Base-by-base conservation (phyloP, 1,284 basidiomycete species). In the Clitocybe nebularis region DNA sequence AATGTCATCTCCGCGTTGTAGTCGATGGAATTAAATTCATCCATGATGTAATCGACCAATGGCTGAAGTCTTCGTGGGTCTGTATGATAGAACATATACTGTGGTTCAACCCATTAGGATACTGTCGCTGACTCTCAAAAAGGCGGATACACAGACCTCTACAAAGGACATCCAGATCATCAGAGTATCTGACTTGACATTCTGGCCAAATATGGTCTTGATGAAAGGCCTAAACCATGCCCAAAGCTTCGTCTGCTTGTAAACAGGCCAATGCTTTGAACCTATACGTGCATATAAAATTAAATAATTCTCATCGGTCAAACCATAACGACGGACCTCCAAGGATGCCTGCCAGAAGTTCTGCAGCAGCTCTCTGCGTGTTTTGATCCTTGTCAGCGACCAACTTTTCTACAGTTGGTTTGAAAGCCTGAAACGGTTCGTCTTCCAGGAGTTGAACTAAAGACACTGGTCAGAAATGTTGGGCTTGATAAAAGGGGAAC, bases 301-400 rank as follows among this genome's bases (percentile, higher is more conserved):
- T 38, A 10, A 26, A 35, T 17, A 6, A 29, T 39, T 17, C 8
- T 29, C 8, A 9, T 25, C 7, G 10, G 19, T n/a, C 4, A 29
- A 1, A 23, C 4, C 11, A 16, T 38, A 2, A 43, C 22, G 21
- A 40, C 61, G 39, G 55, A 76, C 81, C 81, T 49, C 74, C 73
- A 33, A 94, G 70, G n/a, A 88, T 51, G 44, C 90, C 93, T 5
- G 86, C 86, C 5, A 94, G 59, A 33, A 95, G 69, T 66, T 97
- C 93, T 7, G 90, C 90, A 3, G 89, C 84, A 1, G 90, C 92
- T 26, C 93, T 77, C 56, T 93, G 92, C 65, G 91, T 89, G 64
- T 96, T 81, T 52, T 81, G 78, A 48, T 86, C 83, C 38, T 77
- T 72, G 48, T 82, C 68, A 5, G 58, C 58, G 11, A 86, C 63